Evolutionary conservation across 2,329 filamentous ascomycete genomes (phyloP), one percentile per base, ranked within the genome.

Genomic region (Penicillium rolfsii): DNA sequence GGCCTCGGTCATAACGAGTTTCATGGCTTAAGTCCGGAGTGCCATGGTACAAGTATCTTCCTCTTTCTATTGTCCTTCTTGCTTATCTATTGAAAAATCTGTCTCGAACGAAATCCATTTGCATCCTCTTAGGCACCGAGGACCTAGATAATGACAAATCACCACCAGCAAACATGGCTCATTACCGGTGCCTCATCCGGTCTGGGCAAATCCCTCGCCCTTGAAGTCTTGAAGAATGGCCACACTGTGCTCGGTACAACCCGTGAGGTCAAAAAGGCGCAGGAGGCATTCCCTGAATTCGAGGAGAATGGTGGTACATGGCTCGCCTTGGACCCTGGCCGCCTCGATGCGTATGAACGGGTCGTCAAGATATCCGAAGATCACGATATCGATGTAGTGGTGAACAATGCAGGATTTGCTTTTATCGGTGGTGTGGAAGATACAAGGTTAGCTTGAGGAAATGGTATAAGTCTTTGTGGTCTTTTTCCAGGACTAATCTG

Each of bases 121-220:
- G n/a, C 8, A 3, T 22, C 19, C 3, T 41, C n/a, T n/a, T 41
- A 36, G 6, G 19, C 2, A 7, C 2, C 9, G 0, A 8, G 8
- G 6, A 3, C 7, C 16, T n/a, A 9, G 8, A 43, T 2, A 54
- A 54, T 54, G 52, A 4, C 26, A 1, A 30, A 22, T 8, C 0
- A 8, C 30, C 57, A 48, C 16, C 26, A 54, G 22, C 36, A 43
- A 46, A 64, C 59, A 36, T 65, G 58, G 58, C 53, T 76, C 30
- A 75, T 77, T 55, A 77, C 75, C 7, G 75, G 75, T 11, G 73
- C 71, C 43, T 76, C 73, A 1, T 73, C 71, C 40, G 75, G 75
- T 52, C 70, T 77, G 33, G 74, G 75, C 12, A 62, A 73, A 5
- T 49, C 70, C 2, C 65, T 77, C 30, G 65, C 67, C 36, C 65